Percentiles rank a stretch among this genome's conserved stretches.
Evolutionary conservation across 768 basidiomycete genomes (phyloP).

Genomic region (Pisolithus marmoratus): DNA sequence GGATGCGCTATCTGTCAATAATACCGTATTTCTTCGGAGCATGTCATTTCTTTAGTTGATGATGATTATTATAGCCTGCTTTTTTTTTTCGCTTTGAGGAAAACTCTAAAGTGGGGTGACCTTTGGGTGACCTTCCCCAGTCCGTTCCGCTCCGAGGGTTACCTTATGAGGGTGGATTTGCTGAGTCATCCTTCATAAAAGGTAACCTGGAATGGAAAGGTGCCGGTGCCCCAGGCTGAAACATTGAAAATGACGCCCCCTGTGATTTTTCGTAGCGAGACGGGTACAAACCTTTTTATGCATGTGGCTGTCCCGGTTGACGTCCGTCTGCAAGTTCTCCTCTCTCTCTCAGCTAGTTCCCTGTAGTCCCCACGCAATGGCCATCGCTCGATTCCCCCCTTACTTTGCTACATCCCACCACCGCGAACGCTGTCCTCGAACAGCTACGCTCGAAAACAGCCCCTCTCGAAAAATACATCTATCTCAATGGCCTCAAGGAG

Average conservation of each 20-base stretch:
- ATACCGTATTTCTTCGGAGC: neutral
- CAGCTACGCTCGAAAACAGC: slow-evolving; percentile 54
- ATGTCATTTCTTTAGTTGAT: neutral
- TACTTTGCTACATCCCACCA: slow-evolving; percentile 47
- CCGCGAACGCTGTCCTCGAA: slow-evolving; percentile 46
- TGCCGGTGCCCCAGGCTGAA: no score
- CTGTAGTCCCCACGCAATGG: slow-evolving; percentile 20
- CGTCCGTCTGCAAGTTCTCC: neutral
- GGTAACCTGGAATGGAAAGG: no score
- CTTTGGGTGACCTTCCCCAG: neutral
- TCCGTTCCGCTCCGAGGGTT: neutral
- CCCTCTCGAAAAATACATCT: slow-evolving; percentile 66
- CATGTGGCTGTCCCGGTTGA: neutral
- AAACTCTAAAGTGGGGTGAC: neutral
- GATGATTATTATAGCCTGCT: neutral
- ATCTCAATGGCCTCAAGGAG: slow-evolving; percentile 56
- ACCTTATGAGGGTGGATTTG: neutral
- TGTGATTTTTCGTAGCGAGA: no score
- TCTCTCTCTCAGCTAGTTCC: neutral
- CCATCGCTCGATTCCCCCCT: slow-evolving; percentile 38
- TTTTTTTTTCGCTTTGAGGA: neutral
- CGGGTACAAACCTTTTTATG: no score
- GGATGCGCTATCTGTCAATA: neutral
- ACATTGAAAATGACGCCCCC: no score
- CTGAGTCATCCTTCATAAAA: no score